Conservation (phyloP, 768 basidiomycete species). For the Inosperma sp. region DNA sequence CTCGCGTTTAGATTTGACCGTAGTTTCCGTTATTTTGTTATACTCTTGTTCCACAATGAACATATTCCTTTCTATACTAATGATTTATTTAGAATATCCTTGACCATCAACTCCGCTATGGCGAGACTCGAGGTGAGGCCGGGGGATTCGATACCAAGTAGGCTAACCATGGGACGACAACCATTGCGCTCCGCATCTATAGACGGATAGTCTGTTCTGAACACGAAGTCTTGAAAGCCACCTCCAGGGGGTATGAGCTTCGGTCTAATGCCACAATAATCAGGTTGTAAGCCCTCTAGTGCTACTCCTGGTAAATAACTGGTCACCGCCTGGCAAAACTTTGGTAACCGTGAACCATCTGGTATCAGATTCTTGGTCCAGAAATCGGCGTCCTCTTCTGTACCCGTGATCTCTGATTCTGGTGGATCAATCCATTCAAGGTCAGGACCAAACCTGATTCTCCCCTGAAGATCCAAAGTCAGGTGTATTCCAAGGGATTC, state of each 20-base stretch:
- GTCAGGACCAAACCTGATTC: conserved; percentile 90
- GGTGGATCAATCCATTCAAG: conserved; percentile 78
- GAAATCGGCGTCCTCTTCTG: conserved; percentile 58
- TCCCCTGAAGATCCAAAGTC: conserved; percentile 79
- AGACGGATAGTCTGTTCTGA: conserved; percentile 59
- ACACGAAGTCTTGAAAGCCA: conserved; percentile 82
- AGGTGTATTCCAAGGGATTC: conserved; percentile 90
- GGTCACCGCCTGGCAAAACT: conserved; percentile 71
- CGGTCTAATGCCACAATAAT: conserved; percentile 84
- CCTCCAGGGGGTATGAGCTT: conserved; percentile 72
- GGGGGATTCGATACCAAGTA: conserved; percentile 90
- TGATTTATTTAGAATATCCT: conserved; percentile 45
- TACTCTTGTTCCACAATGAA: too few relatives aligned
- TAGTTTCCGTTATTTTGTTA: too few relatives aligned
- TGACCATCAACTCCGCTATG: conserved; percentile 78
- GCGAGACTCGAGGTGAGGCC: conserved; percentile 86
- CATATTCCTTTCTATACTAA: conserved; percentile 13
- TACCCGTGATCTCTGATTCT: conserved; percentile 26
- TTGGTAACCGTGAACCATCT: conserved; percentile 51
- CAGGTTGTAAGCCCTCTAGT: conserved; percentile 61
- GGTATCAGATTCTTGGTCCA: conserved; percentile 68
- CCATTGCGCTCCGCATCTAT: conserved; percentile 23
- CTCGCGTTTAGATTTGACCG: conserved; percentile 37
- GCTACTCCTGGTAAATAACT: conserved; percentile 65
- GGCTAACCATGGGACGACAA: conserved; percentile 62